Evolutionary conservation across 768 basidiomycete species (phyloP).

Genomic region (Suillus alpinus): DNA sequence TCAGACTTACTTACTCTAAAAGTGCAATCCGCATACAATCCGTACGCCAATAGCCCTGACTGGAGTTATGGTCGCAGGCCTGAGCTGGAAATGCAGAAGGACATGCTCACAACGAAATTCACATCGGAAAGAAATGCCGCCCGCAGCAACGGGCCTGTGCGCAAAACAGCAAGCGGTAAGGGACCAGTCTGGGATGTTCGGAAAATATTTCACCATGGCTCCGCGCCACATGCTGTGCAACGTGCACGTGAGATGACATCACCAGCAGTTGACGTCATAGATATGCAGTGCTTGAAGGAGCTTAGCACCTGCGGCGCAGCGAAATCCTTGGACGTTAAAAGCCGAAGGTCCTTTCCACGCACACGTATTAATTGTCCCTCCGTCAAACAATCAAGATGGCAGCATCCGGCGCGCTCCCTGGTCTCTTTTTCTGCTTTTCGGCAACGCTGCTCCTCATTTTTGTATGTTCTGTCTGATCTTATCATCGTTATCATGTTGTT

Average conservation of each 20-base stretch:
- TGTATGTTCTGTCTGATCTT: conserved; percentile 39
- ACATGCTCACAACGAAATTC: background rate
- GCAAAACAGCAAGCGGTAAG: too few species aligned
- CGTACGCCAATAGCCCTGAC: background rate
- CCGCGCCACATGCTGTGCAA: background rate
- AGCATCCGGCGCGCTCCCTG: conserved; percentile 62
- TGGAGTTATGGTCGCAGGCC: background rate
- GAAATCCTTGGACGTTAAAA: background rate
- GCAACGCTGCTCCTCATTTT: conserved; percentile 70
- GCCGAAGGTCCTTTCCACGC: background rate
- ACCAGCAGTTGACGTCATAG: background rate
- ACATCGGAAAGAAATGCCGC: too few species aligned
- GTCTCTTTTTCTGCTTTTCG: conserved; percentile 68
- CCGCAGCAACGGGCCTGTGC: too few species aligned
- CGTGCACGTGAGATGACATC: background rate
- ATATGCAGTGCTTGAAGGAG: background rate
- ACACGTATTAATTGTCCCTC: background rate
- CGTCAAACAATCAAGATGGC: conserved; percentile 35
- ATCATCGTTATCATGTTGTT: conserved; percentile 4
- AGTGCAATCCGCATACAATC: background rate
- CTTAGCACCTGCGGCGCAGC: background rate
- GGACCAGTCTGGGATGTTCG: too few species aligned
- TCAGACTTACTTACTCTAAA: background rate
- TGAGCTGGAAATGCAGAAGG: background rate
- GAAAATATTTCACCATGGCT: too few species aligned